Percentiles rank a stretch among this genome's conserved stretches.
These are phyloP conservation scores for Coemansia sp. DNA, from an alignment of 192 early-diverging fungal genomes.

Conservation along the genomic window DNA sequence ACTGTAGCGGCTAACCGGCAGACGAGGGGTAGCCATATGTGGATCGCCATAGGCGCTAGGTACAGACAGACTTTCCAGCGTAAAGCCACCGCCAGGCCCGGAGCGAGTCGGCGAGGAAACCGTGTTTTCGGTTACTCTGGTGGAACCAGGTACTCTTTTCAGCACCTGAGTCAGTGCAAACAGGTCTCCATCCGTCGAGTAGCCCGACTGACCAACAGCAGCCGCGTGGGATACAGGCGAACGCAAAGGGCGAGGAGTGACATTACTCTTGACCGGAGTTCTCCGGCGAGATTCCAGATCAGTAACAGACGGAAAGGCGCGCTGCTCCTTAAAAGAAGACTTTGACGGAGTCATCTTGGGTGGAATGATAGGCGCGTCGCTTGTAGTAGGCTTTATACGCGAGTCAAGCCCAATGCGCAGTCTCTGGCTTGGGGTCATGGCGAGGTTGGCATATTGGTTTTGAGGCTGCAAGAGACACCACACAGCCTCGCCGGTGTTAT, in stretches of 20 bases:
- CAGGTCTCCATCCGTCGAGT: slow-evolving; percentile 23
- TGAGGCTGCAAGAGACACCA: slow-evolving; percentile 49
- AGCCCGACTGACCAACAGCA: not conserved
- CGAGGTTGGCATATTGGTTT: slow-evolving; percentile 25
- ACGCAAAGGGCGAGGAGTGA: slow-evolving; percentile 24
- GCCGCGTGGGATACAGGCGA: slow-evolving; percentile 23
- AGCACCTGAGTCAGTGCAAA: slow-evolving; percentile 40
- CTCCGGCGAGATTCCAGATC: slow-evolving; percentile 33
- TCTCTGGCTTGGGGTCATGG: slow-evolving; percentile 42
- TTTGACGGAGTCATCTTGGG: slow-evolving; percentile 41
- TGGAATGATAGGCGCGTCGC: slow-evolving; percentile 12
- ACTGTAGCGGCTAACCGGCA: slow-evolving; percentile 26
- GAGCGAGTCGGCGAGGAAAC: slow-evolving; percentile 17
- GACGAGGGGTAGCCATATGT: slow-evolving; percentile 22
- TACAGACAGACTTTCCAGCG: slow-evolving; percentile 7
- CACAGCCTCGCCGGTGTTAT: slow-evolving; percentile 47
- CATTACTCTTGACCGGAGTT: slow-evolving; percentile 19
- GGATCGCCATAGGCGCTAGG: slow-evolving; percentile 5
- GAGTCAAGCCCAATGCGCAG: slow-evolving; percentile 43
- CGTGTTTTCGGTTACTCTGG: slow-evolving; percentile 18
- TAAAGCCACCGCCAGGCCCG: slow-evolving; percentile 8
- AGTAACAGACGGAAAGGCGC: slow-evolving; percentile 15
- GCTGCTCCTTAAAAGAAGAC: not conserved
- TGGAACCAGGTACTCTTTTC: slow-evolving; percentile 27
- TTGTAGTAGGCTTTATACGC: slow-evolving; percentile 6